Conservation (phyloP, 2,329 filamentous ascomycete species). For the Chalara sp. region DNA sequence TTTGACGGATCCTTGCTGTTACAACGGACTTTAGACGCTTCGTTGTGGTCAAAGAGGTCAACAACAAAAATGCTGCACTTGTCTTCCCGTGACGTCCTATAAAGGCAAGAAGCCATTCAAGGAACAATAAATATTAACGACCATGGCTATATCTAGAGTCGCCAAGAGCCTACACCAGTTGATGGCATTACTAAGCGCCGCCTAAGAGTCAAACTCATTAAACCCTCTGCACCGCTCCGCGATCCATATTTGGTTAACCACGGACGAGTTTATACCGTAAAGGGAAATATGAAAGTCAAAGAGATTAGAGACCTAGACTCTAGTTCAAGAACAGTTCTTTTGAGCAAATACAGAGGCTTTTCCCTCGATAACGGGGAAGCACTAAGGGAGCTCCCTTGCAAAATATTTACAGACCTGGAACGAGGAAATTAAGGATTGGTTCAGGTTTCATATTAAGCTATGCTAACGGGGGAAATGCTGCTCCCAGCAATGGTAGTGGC, state of each 20-base stretch:
- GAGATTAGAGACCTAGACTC: conserved; percentile 17
- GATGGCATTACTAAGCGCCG: conserved; percentile 9
- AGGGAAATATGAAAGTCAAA: conserved; percentile 19
- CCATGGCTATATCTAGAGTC: conserved; percentile 17
- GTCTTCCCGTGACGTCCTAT: conserved; percentile 17
- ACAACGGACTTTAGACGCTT: conserved; percentile 16
- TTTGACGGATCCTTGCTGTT: too few species aligned
- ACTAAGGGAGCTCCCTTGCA: too few species aligned
- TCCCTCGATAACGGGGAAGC: too few species aligned
- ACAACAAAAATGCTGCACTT: conserved; percentile 9
- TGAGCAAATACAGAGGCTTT: too few species aligned
- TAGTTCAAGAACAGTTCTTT: conserved; percentile 9
- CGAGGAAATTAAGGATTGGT: too few species aligned
- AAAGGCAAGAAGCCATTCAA: conserved; percentile 10
- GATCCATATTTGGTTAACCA: conserved; percentile 18
- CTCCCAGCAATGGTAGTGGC: too few species aligned
- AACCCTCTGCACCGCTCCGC: conserved; percentile 3
- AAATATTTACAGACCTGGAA: too few species aligned
- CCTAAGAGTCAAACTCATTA: conserved; percentile 10
- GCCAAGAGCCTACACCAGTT: conserved; percentile 5
- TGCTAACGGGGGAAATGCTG: too few species aligned
- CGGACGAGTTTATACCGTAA: conserved; percentile 13
- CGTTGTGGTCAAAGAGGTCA: conserved; percentile 14
- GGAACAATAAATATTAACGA: conserved; percentile 12
- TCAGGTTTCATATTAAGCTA: too few species aligned